Base-by-base conservation (phyloP, 371 early-diverging fungal genomes). In the Batkoa obscura region DNA sequence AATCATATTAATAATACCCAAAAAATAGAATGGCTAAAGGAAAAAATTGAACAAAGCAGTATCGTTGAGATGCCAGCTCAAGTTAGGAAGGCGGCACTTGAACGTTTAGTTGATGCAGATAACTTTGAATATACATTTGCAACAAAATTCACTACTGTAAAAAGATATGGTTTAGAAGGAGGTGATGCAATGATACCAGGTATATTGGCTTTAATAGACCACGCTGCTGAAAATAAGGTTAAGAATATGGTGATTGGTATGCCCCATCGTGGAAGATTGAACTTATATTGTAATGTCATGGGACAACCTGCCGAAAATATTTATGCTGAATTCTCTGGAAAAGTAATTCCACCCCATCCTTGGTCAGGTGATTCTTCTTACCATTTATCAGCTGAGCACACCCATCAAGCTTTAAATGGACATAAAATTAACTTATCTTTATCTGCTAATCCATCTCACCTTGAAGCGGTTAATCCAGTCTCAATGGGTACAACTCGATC, bases 201-300 rank as follows among this genome's bases (percentile, higher is more conserved):
- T 4, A 65, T 95, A 43, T 89, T 93, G 66, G 70, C 83, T 50
- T 64, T 92, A n/a, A 87, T 94, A 69, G 71, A 42, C 32, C 6
- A 3, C 23, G 35, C 30, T 51, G 32, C 31, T 2, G 32, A 55
- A 77, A 75, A 74, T 23, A 88, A 85, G 33, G 67, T 92, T 17
- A 68, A 76, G 13, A 84, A 90, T 43, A 72, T 83, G 13, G 80
- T 94, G 5, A 58, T 95, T 45, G 83, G 97, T 48, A 94, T 94
- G 95, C 92, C 97, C 6, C 97, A 97, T 68, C 86, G 97, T 55
- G 97, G 97, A 35, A 79, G 97, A 50, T 74, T 97, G 46, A 97
- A 97, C 64, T 65, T 96, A 9, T 70, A 94, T 38, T 79, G 87
- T 12, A 89, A 88, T 65, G 66, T 94, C 33, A 66, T 94, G 51